Percentiles rank a stretch among this genome's conserved stretches.
These are phyloP conservation scores for Triticum timopheevii DNA, from an alignment of 176 grass and related monocot genomes.

Conservation along the genomic window DNA sequence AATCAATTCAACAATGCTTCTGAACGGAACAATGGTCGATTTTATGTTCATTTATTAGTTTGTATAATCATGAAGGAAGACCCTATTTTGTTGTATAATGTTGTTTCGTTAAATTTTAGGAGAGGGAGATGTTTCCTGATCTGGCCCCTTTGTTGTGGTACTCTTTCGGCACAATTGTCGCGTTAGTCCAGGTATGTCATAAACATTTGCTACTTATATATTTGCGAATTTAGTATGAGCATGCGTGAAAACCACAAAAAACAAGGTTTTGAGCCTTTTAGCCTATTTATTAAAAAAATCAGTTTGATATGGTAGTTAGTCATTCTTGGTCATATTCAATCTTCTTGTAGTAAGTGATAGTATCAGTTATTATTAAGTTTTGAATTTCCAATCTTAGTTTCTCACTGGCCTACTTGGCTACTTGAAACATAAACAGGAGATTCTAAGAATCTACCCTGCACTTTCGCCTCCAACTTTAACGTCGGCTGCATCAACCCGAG, in stretches of 20 bases:
- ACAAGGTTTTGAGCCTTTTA: background rate
- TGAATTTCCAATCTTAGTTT: background rate
- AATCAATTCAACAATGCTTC: slow-evolving; percentile 12
- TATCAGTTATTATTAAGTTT: background rate
- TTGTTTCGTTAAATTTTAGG: slow-evolving; percentile 24
- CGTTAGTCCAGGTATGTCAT: slow-evolving; percentile 57
- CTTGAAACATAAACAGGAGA: slow-evolving; percentile 61
- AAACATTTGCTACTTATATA: background rate
- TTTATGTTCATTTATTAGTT: background rate
- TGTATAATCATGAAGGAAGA: background rate
- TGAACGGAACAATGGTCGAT: background rate
- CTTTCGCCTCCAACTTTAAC: slow-evolving; percentile 66
- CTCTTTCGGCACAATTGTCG: slow-evolving; percentile 66
- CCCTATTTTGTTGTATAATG: slow-evolving; percentile 15
- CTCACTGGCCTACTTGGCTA: slow-evolving; percentile 20
- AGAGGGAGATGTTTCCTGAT: slow-evolving; percentile 64
- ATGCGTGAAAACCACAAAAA: slow-evolving; percentile 1
- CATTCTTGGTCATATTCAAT: background rate
- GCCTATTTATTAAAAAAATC: background rate
- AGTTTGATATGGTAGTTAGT: background rate
- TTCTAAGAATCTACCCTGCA: slow-evolving; percentile 66
- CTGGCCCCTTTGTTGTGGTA: slow-evolving; percentile 69
- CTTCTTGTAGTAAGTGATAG: background rate
- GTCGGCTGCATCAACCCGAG: slow-evolving; percentile 56
- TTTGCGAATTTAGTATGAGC: background rate